Evolutionary conservation across 352 stramenopile species (phyloP).

Genomic region (Aphanomyces cochlioides): DNA sequence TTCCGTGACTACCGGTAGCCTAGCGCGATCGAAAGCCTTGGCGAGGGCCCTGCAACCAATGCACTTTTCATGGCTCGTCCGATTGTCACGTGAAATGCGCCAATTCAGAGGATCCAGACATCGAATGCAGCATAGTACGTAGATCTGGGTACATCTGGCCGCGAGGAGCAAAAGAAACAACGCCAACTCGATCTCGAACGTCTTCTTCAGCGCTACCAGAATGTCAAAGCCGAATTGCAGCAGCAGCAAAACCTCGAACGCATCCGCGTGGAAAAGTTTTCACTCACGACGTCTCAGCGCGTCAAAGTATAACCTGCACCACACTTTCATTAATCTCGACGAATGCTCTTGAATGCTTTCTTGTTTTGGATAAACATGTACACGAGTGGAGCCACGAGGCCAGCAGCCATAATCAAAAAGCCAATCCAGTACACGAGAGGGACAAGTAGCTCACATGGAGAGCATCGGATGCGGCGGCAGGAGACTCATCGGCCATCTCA

Average conservation of each 20-base stretch:
- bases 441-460: conserved; percentile 52
- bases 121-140: too few species aligned
- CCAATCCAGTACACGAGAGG: conserved; percentile 61
- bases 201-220: conserved; percentile 92
- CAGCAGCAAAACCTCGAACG: conserved; percentile 92
- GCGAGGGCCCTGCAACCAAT: too few species aligned
- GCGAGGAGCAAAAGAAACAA: conserved; percentile 95
- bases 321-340: conserved; percentile 28
- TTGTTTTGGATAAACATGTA: conserved; percentile 87
- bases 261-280: conserved; percentile 81
- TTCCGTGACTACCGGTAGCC: too few species aligned
- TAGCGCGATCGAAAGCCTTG: too few species aligned
- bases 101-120: too few species aligned
- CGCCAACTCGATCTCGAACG: conserved; percentile 90
- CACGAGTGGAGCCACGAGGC: conserved; percentile 67
- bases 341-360: conserved; percentile 81
- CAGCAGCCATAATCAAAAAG: conserved; percentile 59
- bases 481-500: background rate
- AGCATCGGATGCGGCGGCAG: conserved; percentile 31
- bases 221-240: conserved; percentile 93
- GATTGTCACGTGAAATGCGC: too few species aligned
- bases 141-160: conserved; percentile 46
- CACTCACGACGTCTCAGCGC: conserved; percentile 39
- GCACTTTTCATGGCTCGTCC: too few species aligned
- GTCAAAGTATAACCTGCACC: conserved; percentile 24